phyloP scores from a whole-genome alignment of 2,329 filamentous ascomycete genomes.

The Talaromyces sp. region DNA sequence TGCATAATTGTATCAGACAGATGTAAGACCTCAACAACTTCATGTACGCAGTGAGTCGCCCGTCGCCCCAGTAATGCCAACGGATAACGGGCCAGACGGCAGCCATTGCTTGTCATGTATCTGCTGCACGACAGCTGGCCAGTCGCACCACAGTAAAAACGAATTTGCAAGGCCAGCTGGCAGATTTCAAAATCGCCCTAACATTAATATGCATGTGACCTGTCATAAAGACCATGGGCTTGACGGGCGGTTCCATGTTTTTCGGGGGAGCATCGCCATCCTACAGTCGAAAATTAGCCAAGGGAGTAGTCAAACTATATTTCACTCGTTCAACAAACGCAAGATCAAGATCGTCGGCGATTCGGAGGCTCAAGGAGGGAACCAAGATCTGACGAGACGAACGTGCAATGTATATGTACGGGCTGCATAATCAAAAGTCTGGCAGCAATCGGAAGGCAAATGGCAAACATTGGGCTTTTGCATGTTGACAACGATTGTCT shows the following conservation, averaged over 20 bases:
- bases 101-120: neutral
- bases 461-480: slow-evolving; percentile 3
- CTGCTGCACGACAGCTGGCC: slow-evolving; percentile 5
- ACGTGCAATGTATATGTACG: neutral
- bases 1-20: neutral
- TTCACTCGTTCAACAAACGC: neutral
- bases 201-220: slow-evolving; percentile 3
- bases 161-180: neutral
- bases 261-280: no score
- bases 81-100: neutral
- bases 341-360: neutral
- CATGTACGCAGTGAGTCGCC: neutral
- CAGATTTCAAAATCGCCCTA: neutral
- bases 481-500: neutral
- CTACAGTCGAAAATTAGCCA: neutral
- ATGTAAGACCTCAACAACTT: neutral
- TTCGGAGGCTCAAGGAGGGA: slow-evolving; percentile 7
- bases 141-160: neutral
- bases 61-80: slow-evolving; percentile 1
- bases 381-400: neutral
- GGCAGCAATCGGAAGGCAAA: neutral
- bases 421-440: neutral
- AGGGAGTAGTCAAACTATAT: neutral
- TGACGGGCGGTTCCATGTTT: neutral
- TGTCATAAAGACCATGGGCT: neutral